Base-by-base conservation (phyloP, 345 rosid genomes). In the Trapa bicornis region DNA sequence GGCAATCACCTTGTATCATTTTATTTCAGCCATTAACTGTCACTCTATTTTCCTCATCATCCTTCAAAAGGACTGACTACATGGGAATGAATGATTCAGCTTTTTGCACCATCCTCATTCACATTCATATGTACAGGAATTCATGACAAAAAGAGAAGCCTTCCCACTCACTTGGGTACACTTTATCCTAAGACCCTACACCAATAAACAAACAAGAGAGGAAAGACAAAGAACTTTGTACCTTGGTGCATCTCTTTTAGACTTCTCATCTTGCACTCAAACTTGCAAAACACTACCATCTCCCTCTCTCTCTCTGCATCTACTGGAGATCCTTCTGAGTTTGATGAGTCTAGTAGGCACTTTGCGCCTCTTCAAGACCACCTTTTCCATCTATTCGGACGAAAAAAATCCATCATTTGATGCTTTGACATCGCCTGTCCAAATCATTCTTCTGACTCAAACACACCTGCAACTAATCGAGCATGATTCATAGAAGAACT, bases 311-410 rank as follows among this genome's bases (percentile, higher is more conserved):
- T 57, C 63, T 58, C 37, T 29, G 12, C 35, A 1, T 4, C 5
- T 1, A 58, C 3, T 35, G 63, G 63, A 58, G 63, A 2, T 58
- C 12, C 11, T 54, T 35, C 63, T 33, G 63, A 33, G 38, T 58
- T 15, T 29, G 60, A 11, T 33, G 63, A 15, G 37, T 32, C 63
- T 58, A 15, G 37, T 58, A 37, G 63, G 63, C 63, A 57, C 38
- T 38, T 58, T 3, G 37, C 63, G 63, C 63, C 63, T 58, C 63
- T 58, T 58, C 63, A 33, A 58, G 33, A 58, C 63, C 61, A n/a
- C 29, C 63, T 10, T 32, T 4, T 16, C 37, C 63, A 29, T 1
- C 11, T 16, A n/a, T 33, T 10, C n/a, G 5, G 14, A 2, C 52
- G 9, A 47, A 17, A 57, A 4, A 57, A 57, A 8, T 32, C 13